Evolutionary conservation across 148 eudicot genomes (phyloP).

Genomic region (Diospyros lotus): DNA sequence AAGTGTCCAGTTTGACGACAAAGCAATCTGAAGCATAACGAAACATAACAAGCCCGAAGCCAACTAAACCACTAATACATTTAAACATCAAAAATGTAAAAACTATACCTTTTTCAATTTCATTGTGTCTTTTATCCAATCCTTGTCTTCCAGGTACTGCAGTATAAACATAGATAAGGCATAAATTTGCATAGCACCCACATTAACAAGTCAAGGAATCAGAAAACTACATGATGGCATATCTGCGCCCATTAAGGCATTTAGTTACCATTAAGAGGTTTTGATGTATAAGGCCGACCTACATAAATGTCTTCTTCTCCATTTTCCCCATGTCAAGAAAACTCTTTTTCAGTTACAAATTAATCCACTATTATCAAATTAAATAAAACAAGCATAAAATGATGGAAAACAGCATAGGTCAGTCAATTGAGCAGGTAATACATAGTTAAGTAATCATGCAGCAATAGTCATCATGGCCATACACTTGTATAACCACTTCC

Average conservation of each 20-base stretch:
- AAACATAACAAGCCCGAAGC: constrained; percentile 4
- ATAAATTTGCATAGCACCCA: not conserved
- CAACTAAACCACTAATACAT: not conserved
- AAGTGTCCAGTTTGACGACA: constrained; percentile 76
- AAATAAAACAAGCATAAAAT: not conserved
- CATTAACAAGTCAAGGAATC: not conserved
- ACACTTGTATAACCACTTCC: not conserved
- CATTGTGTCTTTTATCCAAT: constrained; percentile 69
- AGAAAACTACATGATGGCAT: not conserved
- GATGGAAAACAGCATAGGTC: not conserved
- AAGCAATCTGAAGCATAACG: constrained; percentile 38
- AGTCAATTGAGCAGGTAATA: not conserved
- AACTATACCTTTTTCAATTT: constrained; percentile 62
- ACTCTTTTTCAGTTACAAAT: constrained; percentile 1
- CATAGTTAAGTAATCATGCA: not conserved
- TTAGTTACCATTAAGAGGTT: not conserved
- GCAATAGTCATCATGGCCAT: not conserved
- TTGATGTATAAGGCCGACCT: not conserved
- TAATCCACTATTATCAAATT: not conserved
- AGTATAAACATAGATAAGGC: constrained; percentile 9
- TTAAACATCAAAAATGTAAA: not conserved
- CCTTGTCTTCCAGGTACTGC: constrained; percentile 79
- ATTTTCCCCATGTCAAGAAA: not conserved
- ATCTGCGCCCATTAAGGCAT: too few species aligned
- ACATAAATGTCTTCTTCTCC: not conserved